phyloP scores from a whole-genome alignment of 2,329 filamentous ascomycete genomes.

The Hortaea werneckii region DNA sequence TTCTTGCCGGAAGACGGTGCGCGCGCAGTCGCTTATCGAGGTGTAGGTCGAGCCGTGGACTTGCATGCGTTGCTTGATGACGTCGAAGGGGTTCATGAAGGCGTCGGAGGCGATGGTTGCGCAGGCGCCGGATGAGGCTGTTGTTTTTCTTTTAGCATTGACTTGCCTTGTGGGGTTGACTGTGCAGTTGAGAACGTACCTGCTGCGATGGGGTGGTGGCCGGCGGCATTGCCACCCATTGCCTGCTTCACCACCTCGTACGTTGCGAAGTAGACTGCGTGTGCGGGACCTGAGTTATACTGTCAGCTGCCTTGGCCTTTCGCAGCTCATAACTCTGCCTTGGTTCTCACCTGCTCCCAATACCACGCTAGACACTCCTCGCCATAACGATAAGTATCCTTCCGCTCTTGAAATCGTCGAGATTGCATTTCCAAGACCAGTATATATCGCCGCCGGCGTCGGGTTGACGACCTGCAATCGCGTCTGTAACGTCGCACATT shows the following conservation, averaged over 20 bases:
- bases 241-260: constrained; percentile 96
- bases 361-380: constrained; percentile 91
- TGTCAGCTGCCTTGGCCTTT: constrained; percentile 17
- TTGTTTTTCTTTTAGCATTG: neutral
- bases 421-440: constrained; percentile 82
- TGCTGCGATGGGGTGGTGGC: constrained; percentile 87
- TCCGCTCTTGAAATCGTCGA: constrained; percentile 86
- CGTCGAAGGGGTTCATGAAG: constrained; percentile 98
- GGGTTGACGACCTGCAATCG: constrained; percentile 96
- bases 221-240: constrained; percentile 82
- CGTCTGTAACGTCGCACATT: constrained; percentile 48
- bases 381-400: constrained; percentile 85
- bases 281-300: constrained; percentile 63
- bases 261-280: constrained; percentile 96
- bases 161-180: neutral
- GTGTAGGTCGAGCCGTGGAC: constrained; percentile 91
- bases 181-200: constrained; percentile 42
- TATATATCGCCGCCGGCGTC: constrained; percentile 69
- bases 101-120: constrained; percentile 96
- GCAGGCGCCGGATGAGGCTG: constrained; percentile 84
- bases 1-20: constrained; percentile 76
- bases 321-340: neutral
- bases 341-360: constrained; percentile 66
- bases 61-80: constrained; percentile 99
- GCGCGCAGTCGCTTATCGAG: constrained; percentile 77